phyloP scores from a whole-genome alignment of 345 rosid species.

The Eucalyptus microcorys region DNA sequence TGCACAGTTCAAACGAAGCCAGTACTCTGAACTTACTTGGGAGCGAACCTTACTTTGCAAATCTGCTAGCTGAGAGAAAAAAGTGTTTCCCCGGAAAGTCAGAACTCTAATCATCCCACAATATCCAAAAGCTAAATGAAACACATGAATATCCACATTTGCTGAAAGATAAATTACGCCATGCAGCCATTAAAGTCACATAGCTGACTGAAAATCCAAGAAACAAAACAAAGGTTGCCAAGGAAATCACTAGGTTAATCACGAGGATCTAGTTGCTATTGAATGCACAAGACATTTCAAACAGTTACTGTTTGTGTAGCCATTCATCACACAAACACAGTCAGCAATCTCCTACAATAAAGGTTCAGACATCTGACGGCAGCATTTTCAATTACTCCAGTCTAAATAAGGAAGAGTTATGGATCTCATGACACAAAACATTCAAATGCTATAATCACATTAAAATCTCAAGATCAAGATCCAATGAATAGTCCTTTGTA shows the following conservation, averaged over 20 bases:
- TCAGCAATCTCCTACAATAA: not conserved
- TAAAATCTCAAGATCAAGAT: not conserved
- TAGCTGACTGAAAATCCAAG: not conserved
- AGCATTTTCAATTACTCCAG: not conserved
- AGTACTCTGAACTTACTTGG: slow-evolving; percentile 77
- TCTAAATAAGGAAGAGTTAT: not conserved
- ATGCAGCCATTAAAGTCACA: not conserved
- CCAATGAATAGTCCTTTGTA: not conserved
- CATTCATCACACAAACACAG: not conserved
- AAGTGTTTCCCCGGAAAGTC: not conserved
- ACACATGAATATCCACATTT: not conserved
- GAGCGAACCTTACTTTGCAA: slow-evolving; percentile 72
- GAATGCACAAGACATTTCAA: not conserved
- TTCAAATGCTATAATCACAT: not conserved
- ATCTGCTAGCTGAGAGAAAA: slow-evolving; percentile 60
- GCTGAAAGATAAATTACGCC: not conserved
- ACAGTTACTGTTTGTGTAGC: not conserved
- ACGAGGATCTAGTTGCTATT: not conserved
- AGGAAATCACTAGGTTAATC: not conserved
- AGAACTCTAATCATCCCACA: not conserved
- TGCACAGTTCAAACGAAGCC: slow-evolving; percentile 69
- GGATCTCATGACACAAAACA: not conserved
- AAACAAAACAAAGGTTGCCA: not conserved
- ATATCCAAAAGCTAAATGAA: not conserved
- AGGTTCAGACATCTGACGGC: not conserved